Evolutionary conservation across 83 land plant genomes (phyloP).

Genomic region (Picea mariana): DNA sequence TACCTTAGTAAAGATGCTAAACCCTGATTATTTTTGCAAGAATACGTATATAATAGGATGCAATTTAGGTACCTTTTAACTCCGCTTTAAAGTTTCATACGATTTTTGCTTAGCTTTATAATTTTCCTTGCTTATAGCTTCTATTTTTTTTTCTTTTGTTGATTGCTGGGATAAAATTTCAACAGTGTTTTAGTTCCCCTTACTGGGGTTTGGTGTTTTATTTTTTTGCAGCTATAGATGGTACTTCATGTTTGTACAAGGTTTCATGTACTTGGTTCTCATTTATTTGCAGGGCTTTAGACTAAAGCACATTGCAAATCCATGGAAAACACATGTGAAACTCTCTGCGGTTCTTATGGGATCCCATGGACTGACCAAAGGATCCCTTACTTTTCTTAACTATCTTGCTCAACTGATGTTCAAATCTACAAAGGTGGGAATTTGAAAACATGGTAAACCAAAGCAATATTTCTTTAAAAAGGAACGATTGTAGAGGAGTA

Average conservation of each 20-base stretch:
- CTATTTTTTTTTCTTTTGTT: no score
- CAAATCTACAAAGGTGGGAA: slow-evolving; percentile 94
- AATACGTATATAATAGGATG: slow-evolving; percentile 89
- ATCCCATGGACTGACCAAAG: slow-evolving; percentile 96
- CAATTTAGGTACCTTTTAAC: slow-evolving; percentile 65
- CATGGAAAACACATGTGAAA: slow-evolving; percentile 93
- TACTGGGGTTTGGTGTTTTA: not conserved
- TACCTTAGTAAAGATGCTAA: not conserved
- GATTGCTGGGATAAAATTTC: no score
- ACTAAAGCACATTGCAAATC: slow-evolving; percentile 60
- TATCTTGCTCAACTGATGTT: slow-evolving; percentile 99
- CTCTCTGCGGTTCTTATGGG: slow-evolving; percentile 97
- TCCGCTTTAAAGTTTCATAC: not conserved
- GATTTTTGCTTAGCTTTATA: not conserved
- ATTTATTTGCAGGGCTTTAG: slow-evolving; percentile 31
- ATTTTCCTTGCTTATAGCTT: not conserved
- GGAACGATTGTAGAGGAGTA: no score
- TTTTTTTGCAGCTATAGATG: slow-evolving; percentile 91
- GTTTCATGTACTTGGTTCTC: slow-evolving; percentile 84
- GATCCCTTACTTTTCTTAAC: slow-evolving; percentile 94
- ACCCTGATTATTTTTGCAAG: slow-evolving; percentile 45
- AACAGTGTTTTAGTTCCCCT: not conserved
- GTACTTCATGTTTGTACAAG: slow-evolving; percentile 99
- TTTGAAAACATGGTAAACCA: no score
- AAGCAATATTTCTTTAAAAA: no score